Evolutionary conservation across 2,329 filamentous ascomycete genomes (phyloP), one percentile per base, ranked within the genome.

Genomic region (Sporothrix sp.): DNA sequence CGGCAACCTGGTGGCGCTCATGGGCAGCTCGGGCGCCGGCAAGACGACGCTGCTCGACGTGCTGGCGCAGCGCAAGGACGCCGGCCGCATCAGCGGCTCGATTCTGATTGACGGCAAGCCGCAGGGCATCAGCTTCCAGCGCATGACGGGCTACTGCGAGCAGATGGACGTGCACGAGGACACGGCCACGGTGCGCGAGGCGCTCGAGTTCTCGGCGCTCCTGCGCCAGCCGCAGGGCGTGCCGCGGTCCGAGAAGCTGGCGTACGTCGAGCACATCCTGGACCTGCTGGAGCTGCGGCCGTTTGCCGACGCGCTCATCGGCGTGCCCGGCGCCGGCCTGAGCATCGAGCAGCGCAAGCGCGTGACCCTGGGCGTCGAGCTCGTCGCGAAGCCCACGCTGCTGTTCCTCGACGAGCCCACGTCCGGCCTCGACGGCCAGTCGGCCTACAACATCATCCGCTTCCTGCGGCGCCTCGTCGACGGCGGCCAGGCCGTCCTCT

Each of bases 1-100:
- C 1, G 86, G 86, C 42, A 88, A 81, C 54, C 66, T 90, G 16
- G 87, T 82, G 1, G 86, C 85, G 4, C 70, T 91, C 16, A 87
- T 90, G 85, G 83, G 86, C 59, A 80, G 85, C 2, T 86, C 82
- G 13, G 87, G 87, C 57, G 88, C 88, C n/a, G 88, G 88, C 46
- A 95, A 94, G 66, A 94, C 87, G 0, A 94, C 87, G 0, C 74
- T 95, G 2, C 71, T 94, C 7, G 88, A 94, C 63, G 85, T 88
- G 2, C 74, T 95, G 23, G 88, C 87, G 6, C 85, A 85, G 53
- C 79, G 86, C 58, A 85, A 85, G 52, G 89, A 84, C 1, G 85
- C 87, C 67, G 87, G 87, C 58, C 81, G 84, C 2, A 84, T 91
- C 23, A 71, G 69, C 16, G 87, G 87, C 39, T 81, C 85, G 47